phyloP scores from a whole-genome alignment of 2,329 filamentous ascomycete species.

The Alternaria hordeiaustralica region DNA sequence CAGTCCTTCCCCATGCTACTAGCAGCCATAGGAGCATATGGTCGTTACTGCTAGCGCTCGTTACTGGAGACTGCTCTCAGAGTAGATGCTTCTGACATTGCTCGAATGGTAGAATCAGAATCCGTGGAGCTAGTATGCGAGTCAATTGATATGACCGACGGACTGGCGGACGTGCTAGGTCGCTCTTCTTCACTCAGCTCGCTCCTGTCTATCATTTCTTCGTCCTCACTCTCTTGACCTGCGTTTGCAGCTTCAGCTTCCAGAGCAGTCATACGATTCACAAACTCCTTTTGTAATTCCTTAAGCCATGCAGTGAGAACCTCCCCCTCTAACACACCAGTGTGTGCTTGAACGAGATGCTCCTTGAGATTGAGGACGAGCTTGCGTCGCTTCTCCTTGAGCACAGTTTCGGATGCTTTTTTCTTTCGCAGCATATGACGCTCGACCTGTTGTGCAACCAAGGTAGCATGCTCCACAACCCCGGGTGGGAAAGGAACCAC shows the following conservation, averaged over 20 bases:
- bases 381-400: slow-evolving; percentile 70
- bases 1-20: background rate
- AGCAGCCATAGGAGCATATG: background rate
- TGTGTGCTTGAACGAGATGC: slow-evolving; percentile 71
- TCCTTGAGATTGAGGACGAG: slow-evolving; percentile 76
- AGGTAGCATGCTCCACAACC: slow-evolving; percentile 72
- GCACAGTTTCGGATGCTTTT: slow-evolving; percentile 64
- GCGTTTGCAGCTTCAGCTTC: slow-evolving; percentile 53
- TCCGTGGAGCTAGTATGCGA: slow-evolving; percentile 27
- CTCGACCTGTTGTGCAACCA: slow-evolving; percentile 68
- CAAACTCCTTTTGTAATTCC: slow-evolving; percentile 76
- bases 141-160: slow-evolving; percentile 29
- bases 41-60: slow-evolving; percentile 10
- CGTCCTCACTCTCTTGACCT: slow-evolving; percentile 15
- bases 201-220: slow-evolving; percentile 18
- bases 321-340: slow-evolving; percentile 69
- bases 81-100: slow-evolving; percentile 28
- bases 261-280: slow-evolving; percentile 71
- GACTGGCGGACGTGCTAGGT: slow-evolving; percentile 19
- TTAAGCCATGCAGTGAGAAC: slow-evolving; percentile 69
- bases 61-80: slow-evolving; percentile 37
- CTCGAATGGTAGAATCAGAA: slow-evolving; percentile 18
- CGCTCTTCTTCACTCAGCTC: slow-evolving; percentile 16
- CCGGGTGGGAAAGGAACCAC: slow-evolving; percentile 73
- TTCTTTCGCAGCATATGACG: slow-evolving; percentile 64